Base-by-base conservation (phyloP, 805 yeast genomes). In the Kodamaea nitidulidarum region DNA sequence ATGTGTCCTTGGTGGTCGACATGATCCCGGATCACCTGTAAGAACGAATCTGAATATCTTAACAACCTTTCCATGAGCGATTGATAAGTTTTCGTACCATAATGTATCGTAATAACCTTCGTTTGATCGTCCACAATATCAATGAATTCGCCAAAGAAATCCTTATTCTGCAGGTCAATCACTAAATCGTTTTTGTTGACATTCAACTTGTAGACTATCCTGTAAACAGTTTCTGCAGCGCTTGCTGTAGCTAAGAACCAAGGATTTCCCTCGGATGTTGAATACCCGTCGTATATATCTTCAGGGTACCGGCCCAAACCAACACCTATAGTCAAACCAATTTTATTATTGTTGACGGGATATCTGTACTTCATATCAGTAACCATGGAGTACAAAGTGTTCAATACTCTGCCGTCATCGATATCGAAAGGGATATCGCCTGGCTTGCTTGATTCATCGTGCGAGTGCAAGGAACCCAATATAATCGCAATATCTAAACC, bases 221-320 rank as follows among this genome's bases (percentile, higher is more conserved):
- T 77, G 58, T 73, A 82, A 31, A 83, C 54, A 12, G 81, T 48
- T 54, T 82, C 86, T 4, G 86, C 66, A 2, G 86, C 87, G 3
- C 84, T 68, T 0, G 84, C 76, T 1, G 91, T 84, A 3, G 85
- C 66, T 42, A 90, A 74, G 55, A 88, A 88, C 98, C 97, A 90
- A 4, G 98, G 97, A 53, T 90, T 88, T 2, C 96, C 97, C 50
- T 81, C 87, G 22, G 81, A 70, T 0, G 74, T 66, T 0, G 78
- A 80, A 43, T 68, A 63, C 0, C 96, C 96, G 57, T 90, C 82
- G 59, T 90, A 90, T 7, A 82, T 58, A 61, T 90, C 98, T 54
- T 90, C 98, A 1, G 97, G 96, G 54, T 90, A 90, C 54, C 98
- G 72, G 2, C 98, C 98, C 38, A 90, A 61, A 0, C 84, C 95